These are phyloP conservation scores for Xerocomus amazonicus DNA, from an alignment of 1,284 basidiomycete genomes.

Conservation along the genomic window DNA sequence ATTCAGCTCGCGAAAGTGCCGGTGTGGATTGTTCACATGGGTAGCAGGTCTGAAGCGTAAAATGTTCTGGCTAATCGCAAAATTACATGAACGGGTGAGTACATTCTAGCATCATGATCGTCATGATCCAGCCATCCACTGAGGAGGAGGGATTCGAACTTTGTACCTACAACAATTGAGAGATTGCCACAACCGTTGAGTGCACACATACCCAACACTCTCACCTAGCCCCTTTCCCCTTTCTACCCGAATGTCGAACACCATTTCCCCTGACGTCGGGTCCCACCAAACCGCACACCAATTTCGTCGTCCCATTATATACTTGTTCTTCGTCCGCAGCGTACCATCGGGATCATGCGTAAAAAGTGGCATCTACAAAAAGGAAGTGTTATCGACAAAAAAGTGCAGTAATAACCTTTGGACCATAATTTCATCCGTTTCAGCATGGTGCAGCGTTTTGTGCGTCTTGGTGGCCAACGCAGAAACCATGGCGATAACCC, in stretches of 20 bases:
- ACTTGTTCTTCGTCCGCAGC: constrained; percentile 59
- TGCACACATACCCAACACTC: constrained; percentile 59
- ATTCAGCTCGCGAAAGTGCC: no score
- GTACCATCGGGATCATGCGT: constrained; percentile 74
- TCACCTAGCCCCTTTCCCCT: constrained; percentile 75
- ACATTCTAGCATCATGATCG: background rate
- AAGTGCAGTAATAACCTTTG: constrained; percentile 7
- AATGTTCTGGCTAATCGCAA: background rate
- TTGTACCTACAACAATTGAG: constrained; percentile 39
- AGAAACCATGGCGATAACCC: constrained; percentile 79
- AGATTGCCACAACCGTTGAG: background rate
- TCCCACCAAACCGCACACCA: constrained; percentile 81
- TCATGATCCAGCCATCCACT: constrained; percentile 38
- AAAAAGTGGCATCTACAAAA: constrained; percentile 73
- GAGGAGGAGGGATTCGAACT: constrained; percentile 48
- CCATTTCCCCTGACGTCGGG: constrained; percentile 56
- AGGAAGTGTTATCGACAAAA: background rate
- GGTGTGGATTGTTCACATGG: no score
- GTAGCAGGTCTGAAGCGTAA: background rate
- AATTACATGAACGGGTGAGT: background rate
- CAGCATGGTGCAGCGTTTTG: constrained; percentile 68
- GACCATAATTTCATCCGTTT: constrained; percentile 87
- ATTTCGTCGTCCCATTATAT: constrained; percentile 86
- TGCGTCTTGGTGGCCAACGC: constrained; percentile 81
- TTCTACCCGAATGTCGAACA: constrained; percentile 90